Evolutionary conservation across 2,329 filamentous ascomycete species (phyloP).

Genomic region (Biscogniauxia marginata): DNA sequence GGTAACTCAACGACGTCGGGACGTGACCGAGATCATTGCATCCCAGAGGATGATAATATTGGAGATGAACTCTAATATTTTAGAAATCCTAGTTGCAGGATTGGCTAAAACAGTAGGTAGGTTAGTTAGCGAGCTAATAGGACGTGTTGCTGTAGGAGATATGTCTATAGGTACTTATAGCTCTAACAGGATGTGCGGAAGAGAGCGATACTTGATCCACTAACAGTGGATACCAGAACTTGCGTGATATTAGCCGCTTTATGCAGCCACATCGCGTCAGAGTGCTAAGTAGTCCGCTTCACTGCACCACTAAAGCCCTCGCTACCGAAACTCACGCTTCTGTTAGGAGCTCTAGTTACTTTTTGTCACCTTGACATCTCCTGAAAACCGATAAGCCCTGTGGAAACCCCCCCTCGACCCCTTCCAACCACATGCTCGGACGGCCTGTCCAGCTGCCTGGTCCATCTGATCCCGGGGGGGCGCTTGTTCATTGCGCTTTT

Average conservation of each 20-base stretch:
- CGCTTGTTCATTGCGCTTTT: background rate
- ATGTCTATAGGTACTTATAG: background rate
- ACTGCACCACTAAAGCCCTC: background rate
- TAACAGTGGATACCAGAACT: background rate
- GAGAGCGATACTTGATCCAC: background rate
- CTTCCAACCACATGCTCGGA: background rate
- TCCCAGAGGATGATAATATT: background rate
- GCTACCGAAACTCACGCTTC: background rate
- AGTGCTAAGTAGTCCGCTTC: too few relatives aligned
- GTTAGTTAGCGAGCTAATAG: too few relatives aligned
- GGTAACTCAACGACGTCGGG: too few relatives aligned
- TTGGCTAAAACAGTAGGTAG: background rate
- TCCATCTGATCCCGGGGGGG: too few relatives aligned
- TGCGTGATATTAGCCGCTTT: background rate
- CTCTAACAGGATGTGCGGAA: background rate
- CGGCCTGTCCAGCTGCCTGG: background rate
- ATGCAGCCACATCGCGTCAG: background rate
- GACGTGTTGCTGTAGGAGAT: background rate
- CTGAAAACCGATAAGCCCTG: background rate
- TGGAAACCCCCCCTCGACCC: background rate
- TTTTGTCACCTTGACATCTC: background rate
- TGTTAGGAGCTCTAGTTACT: background rate
- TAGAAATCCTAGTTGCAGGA: background rate
- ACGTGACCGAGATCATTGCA: too few relatives aligned
- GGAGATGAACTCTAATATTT: background rate